Evolutionary conservation across 2,329 filamentous ascomycete genomes (phyloP).

Genomic region (Zasmidium citrigriseum): DNA sequence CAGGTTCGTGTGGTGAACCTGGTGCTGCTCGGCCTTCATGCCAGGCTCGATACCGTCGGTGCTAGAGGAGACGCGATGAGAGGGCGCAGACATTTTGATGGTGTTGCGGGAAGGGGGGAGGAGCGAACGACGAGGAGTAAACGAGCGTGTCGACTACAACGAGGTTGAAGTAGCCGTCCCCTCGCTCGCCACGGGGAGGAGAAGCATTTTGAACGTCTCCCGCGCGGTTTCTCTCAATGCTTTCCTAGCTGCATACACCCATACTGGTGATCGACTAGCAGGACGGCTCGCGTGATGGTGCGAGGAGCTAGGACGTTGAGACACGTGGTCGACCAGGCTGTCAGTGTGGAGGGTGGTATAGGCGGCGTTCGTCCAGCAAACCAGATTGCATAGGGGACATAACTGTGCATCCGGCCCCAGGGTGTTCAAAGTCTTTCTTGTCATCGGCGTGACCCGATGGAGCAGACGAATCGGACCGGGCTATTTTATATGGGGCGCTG

Average conservation of each 20-base stretch:
- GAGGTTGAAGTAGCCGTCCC: slow-evolving; percentile 1
- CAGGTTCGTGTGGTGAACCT: slow-evolving; percentile 1
- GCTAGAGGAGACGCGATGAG: slow-evolving; percentile 5
- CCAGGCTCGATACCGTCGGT: slow-evolving; percentile 5
- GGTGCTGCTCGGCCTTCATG: slow-evolving; percentile 3
- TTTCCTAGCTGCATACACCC: slow-evolving; percentile 1
- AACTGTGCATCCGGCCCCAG: background rate
- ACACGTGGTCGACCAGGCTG: slow-evolving; percentile 4
- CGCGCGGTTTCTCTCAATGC: background rate
- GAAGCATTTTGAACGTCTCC: slow-evolving; percentile 1
- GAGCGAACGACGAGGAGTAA: background rate
- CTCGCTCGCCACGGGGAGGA: background rate
- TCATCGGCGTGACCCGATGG: background rate
- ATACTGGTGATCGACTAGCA: slow-evolving; percentile 7
- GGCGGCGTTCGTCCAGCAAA: background rate
- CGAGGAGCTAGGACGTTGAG: background rate
- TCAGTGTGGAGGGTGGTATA: background rate
- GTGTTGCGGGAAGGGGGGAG: background rate
- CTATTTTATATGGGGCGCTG: slow-evolving; percentile 1
- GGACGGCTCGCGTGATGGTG: background rate
- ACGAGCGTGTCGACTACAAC: background rate
- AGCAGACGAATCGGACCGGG: slow-evolving; percentile 1
- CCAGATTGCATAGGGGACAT: background rate
- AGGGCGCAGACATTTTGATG: background rate
- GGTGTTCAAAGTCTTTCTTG: slow-evolving; percentile 5